Evolutionary conservation across 2,329 filamentous ascomycete genomes (phyloP), one percentile per base, ranked within the genome.

Genomic region (Cryphonectria radicalis): DNA sequence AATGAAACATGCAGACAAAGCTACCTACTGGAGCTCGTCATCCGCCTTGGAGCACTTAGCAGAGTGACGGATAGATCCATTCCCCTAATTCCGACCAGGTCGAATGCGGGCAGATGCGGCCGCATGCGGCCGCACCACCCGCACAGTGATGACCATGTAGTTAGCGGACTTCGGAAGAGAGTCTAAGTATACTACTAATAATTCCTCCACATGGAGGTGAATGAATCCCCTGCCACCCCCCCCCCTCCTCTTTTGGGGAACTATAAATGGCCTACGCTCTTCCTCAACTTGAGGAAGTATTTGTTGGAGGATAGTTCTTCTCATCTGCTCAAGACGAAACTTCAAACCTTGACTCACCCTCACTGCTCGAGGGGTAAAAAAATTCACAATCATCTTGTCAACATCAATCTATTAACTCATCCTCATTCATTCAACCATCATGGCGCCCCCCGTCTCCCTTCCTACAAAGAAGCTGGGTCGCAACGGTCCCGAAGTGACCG

Each of bases 401-500:
- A 28, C 53, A 57, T 46, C 17, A 46, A 17, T 22, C 17, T 46
- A 22, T 19, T 43, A 0, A 46, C 22, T 40, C 37, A 10, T 40
- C 2, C 43, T 1, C 13, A 13, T 13, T 42, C 40, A 25, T 17
- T 17, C 11, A 11, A 57, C 17, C 55, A 59, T 32, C 13, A 59
- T 59, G 55, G 25, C 55, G 28, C 46, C 70, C 6, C 57, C 69
- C 10, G 14, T 46, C 17, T 42, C 2, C 6, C 40, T 67, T 19
- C 73, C 69, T n/a, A 75, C 73, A 22, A 35, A 69, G n/a, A 72
- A 69, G 17, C 70, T 79, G 8, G 77, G 77, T 32, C 73, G 73
- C 59, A 43, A 74, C 53, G 77, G 77, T 1, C 77, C 77, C 53
- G 35, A 69, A 1, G 74, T 78, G 22, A 74, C 76, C 2, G 72